Conservation (phyloP, 139 green algal genomes). For the Chlamydomonas sphaeroides region DNA sequence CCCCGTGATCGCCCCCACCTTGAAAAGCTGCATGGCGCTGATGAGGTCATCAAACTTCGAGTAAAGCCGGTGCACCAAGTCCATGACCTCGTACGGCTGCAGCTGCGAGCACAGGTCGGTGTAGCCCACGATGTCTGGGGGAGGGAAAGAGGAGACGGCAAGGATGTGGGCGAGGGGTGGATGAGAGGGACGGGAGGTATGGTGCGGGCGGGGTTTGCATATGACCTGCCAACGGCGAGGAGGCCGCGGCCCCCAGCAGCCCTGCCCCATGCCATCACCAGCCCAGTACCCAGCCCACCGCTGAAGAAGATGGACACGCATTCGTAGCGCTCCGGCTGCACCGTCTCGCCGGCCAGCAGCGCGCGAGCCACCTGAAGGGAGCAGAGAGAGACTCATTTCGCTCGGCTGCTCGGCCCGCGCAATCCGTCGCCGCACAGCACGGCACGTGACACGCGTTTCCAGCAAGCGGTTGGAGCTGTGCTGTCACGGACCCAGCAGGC, state of each 20-base stretch:
- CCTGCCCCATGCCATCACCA: too few relatives aligned
- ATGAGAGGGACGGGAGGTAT: neutral
- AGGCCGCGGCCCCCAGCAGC: too few relatives aligned
- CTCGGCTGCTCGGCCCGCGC: too few relatives aligned
- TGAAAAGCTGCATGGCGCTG: conserved; percentile 8
- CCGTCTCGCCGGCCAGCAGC: conserved; percentile 16
- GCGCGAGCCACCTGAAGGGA: conserved; percentile 18
- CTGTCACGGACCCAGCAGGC: too few relatives aligned
- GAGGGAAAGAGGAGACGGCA: neutral
- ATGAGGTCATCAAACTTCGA: conserved; percentile 22
- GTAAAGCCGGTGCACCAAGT: conserved; percentile 40
- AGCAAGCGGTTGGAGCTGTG: too few relatives aligned
- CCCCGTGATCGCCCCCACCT: neutral
- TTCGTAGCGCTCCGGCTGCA: conserved; percentile 39
- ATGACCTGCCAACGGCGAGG: too few relatives aligned
- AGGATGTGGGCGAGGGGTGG: neutral
- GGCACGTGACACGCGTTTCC: too few relatives aligned
- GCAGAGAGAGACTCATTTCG: too few relatives aligned
- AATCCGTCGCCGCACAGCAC: too few relatives aligned
- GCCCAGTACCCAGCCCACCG: too few relatives aligned
- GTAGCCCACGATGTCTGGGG: conserved; percentile 29
- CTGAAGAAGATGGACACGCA: conserved; percentile 40
- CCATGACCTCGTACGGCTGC: conserved; percentile 39
- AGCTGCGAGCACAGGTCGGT: conserved; percentile 38
- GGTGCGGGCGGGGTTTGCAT: too few relatives aligned